Percentiles rank a stretch among this genome's conserved stretches.
Evolutionary conservation across 177 flowering plant species (phyloP).

Genomic region (Telopea speciosissima): DNA sequence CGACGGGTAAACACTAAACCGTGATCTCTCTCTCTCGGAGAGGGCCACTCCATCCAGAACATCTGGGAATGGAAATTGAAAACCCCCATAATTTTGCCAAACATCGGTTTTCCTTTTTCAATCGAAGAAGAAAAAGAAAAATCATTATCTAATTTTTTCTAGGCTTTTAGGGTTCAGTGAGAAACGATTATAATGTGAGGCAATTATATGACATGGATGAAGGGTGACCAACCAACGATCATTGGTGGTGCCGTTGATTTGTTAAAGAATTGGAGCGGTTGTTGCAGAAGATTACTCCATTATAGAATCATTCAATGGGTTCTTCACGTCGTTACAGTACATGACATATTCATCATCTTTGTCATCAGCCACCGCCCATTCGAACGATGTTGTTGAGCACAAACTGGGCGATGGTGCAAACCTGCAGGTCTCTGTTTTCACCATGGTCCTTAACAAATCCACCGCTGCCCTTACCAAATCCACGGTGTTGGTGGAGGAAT

Average conservation of each 20-base stretch:
- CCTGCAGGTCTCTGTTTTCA: no score
- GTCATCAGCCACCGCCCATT: not conserved
- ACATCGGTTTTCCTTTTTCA: no score
- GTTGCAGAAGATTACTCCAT: conserved; percentile 21
- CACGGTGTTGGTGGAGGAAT: no score
- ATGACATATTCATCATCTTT: conserved; percentile 19
- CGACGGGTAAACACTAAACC: conserved; percentile 38
- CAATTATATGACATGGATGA: no score
- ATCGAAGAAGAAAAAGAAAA: no score
- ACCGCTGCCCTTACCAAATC: no score
- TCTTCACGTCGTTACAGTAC: conserved; percentile 21
- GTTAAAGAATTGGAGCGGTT: conserved; percentile 69
- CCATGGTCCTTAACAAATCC: no score
- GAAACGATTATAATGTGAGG: no score
- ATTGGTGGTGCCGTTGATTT: conserved; percentile 76
- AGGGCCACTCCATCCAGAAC: no score
- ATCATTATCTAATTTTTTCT: not conserved
- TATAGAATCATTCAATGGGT: conserved; percentile 18
- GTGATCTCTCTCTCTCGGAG: not conserved
- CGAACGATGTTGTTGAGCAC: conserved; percentile 3
- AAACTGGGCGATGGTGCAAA: conserved; percentile 5
- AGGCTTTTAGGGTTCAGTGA: no score
- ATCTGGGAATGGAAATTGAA: no score
- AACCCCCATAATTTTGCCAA: no score
- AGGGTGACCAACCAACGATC: conserved; percentile 78